A percentile compares a stretch with the other conserved stretches of the same genome.
Conservation (phyloP, 2,329 filamentous ascomycete species). For the Coccinonectria pachysandricola region DNA sequence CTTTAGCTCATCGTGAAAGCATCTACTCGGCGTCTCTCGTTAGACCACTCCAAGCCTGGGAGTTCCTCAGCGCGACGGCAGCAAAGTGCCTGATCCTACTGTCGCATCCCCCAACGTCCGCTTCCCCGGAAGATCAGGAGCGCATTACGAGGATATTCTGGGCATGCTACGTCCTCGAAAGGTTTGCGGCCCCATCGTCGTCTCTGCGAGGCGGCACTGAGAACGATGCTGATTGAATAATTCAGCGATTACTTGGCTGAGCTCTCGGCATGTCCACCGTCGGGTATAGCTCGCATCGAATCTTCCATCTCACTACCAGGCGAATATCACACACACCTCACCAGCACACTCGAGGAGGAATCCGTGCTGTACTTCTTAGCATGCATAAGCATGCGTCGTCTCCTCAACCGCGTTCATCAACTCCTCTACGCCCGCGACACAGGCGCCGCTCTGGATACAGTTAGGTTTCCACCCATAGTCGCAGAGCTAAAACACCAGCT, state of each 20-base stretch:
- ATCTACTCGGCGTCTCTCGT: constrained; percentile 41
- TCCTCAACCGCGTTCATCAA: constrained; percentile 38
- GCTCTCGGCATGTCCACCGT: constrained; percentile 38
- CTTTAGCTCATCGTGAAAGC: too few relatives aligned
- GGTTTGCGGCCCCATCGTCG: too few relatives aligned
- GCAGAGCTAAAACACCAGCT: constrained; percentile 38
- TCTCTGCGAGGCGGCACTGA: too few relatives aligned
- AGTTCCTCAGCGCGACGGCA: constrained; percentile 37
- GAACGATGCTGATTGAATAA: background rate
- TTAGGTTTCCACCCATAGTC: constrained; percentile 37
- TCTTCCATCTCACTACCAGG: constrained; percentile 39
- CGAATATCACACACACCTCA: constrained; percentile 33
- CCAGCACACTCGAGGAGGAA: constrained; percentile 30
- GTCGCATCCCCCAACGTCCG: constrained; percentile 29
- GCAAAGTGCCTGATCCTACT: constrained; percentile 39
- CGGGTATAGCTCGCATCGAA: constrained; percentile 40
- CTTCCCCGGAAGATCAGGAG: constrained; percentile 31
- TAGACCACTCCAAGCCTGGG: constrained; percentile 41
- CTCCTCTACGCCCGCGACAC: constrained; percentile 36
- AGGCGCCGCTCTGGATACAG: constrained; percentile 32
- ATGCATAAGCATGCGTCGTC: constrained; percentile 39
- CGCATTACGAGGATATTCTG: constrained; percentile 42
- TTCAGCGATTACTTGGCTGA: constrained; percentile 41
- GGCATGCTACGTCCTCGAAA: constrained; percentile 45
- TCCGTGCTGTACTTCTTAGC: constrained; percentile 43